Base-by-base conservation (phyloP, 345 rosid genomes). In the Kandelia obovata region DNA sequence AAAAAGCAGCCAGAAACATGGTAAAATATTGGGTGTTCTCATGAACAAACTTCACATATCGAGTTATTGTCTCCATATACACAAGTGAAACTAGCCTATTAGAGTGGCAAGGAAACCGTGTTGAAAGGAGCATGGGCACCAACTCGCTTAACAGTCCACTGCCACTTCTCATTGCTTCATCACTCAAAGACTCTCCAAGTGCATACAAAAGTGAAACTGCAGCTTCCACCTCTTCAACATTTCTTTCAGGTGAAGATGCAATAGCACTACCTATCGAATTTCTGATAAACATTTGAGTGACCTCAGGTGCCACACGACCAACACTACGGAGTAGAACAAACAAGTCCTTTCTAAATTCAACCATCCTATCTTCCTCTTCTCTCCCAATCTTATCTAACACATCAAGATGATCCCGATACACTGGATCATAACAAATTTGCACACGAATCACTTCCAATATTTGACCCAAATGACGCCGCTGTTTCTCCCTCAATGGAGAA, bases 221-320 rank as follows among this genome's bases (percentile, higher is more conserved):
- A 64, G 92, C 99, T 84, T 95, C 99, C 68, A 91, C 96, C 76
- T 91, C 88, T 86, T 95, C 99, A 28, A 89, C 92, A 73, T 87
- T 88, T 78, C 83, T 82, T 71, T 87, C 92, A 0, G 89, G 73
- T 5, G 89, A 72, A 28, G 88, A 89, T 64, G 81, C 55, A 72
- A 87, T 85, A 72, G 88, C 89, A 65, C 72, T 83, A 67, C 70
- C 88, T 53, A 95, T 9, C 0, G 97, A 82, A 78, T 85, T 91
- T 62, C 87, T 82, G 51, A 91, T 88, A 68, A 94, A 94, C 53
- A 73, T 62, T 75, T 86, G 92, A 58, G 97, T 86, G 58, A 85
- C 84, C 64, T 88, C 92, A 65, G 96, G 96, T 71, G 98, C 93
- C 75, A 87, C 93, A 53, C 95, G 88, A 61, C 93, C 92, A 51